Evolutionary conservation across 1,139 yeast genomes (phyloP).

Genomic region (Zygosaccharomyces sapae): DNA sequence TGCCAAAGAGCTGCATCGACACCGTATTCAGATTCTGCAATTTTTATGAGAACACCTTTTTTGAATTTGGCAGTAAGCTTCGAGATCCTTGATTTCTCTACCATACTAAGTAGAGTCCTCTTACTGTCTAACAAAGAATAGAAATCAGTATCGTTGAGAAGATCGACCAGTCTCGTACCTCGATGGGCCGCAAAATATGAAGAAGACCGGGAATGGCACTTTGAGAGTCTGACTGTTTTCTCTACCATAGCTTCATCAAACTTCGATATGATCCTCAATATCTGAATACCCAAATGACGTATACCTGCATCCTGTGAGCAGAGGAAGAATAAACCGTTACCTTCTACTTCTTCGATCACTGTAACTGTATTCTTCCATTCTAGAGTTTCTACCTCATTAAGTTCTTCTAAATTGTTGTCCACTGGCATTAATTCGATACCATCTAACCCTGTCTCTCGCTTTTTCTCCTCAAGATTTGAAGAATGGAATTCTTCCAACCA

Average conservation of each 20-base stretch:
- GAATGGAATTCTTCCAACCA: constrained; percentile 68
- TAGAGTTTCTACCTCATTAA: constrained; percentile 56
- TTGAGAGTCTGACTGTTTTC: constrained; percentile 37
- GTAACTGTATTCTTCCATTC: constrained; percentile 78
- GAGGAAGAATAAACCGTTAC: constrained; percentile 86
- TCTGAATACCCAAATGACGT: constrained; percentile 68
- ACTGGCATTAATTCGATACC: constrained; percentile 26
- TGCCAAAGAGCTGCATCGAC: constrained; percentile 96
- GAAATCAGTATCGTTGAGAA: constrained; percentile 68
- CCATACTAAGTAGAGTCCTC: constrained; percentile 59
- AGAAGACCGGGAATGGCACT: constrained; percentile 52
- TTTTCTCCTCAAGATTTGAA: constrained; percentile 28
- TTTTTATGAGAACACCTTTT: constrained; percentile 59
- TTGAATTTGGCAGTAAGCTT: constrained; percentile 56
- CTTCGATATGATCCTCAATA: constrained; percentile 70
- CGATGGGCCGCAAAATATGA: constrained; percentile 76
- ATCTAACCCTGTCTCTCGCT: constrained; percentile 34
- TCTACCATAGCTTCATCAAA: constrained; percentile 79
- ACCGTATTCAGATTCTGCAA: constrained; percentile 91
- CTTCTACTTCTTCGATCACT: constrained; percentile 89
- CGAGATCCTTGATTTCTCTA: constrained; percentile 69
- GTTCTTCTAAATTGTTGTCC: constrained; percentile 36
- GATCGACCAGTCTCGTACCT: constrained; percentile 74
- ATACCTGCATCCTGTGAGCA: constrained; percentile 81
- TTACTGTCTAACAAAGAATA: constrained; percentile 59